Conservation (phyloP, 345 rosid species). For the Brassica napus region Da-Ae NC_063437.1:20499001-20499500, state of each 20-base stretch:
- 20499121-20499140: constrained; percentile 47
- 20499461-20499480: constrained; percentile 3
- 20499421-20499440: neutral
- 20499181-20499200: constrained; percentile 78
- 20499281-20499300: constrained; percentile 7
- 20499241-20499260: neutral
- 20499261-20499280: constrained; percentile 12
- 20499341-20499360: constrained; percentile 15
- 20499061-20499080: constrained; percentile 53
- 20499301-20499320: constrained; percentile 7
- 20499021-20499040: constrained; percentile 57
- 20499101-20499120: constrained; percentile 25
- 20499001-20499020: constrained; percentile 48
- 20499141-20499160: constrained; percentile 64
- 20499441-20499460: neutral
- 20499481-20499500: neutral
- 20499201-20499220: constrained; percentile 46
- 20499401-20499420: neutral
- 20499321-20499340: constrained; percentile 21
- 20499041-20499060: constrained; percentile 39
- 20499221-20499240: constrained; percentile 6
- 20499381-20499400: constrained; percentile 13
- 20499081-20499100: constrained; percentile 43
- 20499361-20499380: neutral
- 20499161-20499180: constrained; percentile 80